These are phyloP conservation scores for Naegleria fowleri DNA, from an alignment of 208 protist species.

Conservation along the genomic window DNA sequence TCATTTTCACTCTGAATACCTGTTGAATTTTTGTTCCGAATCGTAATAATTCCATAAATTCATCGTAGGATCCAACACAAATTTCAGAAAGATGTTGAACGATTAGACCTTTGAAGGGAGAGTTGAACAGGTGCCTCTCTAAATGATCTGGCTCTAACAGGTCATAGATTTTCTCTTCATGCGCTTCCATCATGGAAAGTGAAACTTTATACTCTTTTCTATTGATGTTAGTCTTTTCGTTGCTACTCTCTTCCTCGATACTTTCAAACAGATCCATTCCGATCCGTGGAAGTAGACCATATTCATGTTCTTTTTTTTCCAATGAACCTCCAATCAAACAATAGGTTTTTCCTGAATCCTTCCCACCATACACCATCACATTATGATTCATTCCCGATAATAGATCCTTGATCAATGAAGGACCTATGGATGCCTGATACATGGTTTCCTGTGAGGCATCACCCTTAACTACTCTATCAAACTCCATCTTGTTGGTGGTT, in stretches of 20 bases:
- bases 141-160: background rate
- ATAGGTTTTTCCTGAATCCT: background rate
- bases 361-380: background rate
- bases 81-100: background rate
- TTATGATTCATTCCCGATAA: background rate
- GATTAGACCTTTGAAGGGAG: background rate
- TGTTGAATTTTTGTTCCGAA: background rate
- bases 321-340: conserved; percentile 20
- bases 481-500: background rate
- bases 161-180: conserved; percentile 23
- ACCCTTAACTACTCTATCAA: background rate
- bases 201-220: background rate
- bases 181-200: background rate
- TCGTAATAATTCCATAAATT: background rate
- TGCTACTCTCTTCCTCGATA: background rate
- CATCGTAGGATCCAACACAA: background rate
- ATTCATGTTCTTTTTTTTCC: background rate
- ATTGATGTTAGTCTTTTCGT: no score
- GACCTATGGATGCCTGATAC: background rate
- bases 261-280: background rate
- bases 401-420: background rate
- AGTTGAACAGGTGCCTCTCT: background rate
- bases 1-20: background rate
- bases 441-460: background rate
- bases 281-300: background rate